Evolutionary conservation across 2,329 filamentous ascomycete genomes (phyloP), one percentile per base, ranked within the genome.

Genomic region (Aschersonia sp.): DNA sequence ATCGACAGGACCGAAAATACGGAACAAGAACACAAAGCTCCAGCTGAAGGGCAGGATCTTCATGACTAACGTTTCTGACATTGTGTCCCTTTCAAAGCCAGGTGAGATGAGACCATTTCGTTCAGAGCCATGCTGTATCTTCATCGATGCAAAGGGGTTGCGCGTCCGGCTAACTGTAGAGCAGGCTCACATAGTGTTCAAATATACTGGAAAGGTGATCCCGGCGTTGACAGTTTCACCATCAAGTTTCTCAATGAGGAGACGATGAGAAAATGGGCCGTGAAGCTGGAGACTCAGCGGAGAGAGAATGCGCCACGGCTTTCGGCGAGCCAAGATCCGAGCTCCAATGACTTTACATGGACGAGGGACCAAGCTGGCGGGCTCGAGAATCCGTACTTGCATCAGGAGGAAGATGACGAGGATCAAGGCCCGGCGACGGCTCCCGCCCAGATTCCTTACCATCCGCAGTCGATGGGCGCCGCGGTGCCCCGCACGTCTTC

Each of bases 171-270:
- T 20, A 20, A 20, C 20, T 70, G 54, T 41, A 5, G 40, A 7
- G 46, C 57, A 92, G 89, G 88, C 45, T 91, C 87, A 9, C 95
- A 97, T 61, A 91, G 86, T 2, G 86, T 96, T 51, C 91, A 97
- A 61, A 97, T 98, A 48, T 96, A 89, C 75, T 98, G 92, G 92
- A 97, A 92, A 66, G 91, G 91, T 35, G 91, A 97, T 54, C 88
- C 89, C 0, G 88, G 87, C 4, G 88, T 96, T 32, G 91, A 98
- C 61, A 95, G 94, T 60, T 97, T 98, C 63, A 82, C 91, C 57
- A 94, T 98, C 60, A 86, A 87, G 55, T 97, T 96, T 64, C 76
- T 79, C 46, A 92, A 91, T 51, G 92, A 98, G 63, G 89, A 95
- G 55, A 80, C 75, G 10, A 89, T 97, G 82, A 89, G 84, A 65